Conservation (phyloP, 176 grass and related monocot genomes). For the Triticum aestivum region DNA sequence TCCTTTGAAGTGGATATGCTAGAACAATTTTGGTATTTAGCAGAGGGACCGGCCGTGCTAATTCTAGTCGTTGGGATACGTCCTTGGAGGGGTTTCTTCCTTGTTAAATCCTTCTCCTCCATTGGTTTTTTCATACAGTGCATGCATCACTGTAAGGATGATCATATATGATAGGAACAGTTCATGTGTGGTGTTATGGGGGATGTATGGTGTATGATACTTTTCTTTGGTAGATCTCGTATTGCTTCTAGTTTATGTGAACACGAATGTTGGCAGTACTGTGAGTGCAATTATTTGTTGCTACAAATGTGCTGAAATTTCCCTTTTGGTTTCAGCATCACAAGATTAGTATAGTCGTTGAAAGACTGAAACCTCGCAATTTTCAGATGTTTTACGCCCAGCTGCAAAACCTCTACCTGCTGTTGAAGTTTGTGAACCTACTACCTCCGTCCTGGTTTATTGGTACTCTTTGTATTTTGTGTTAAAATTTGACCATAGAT, state of each 20-base stretch:
- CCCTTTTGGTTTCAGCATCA: background rate
- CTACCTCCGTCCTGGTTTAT: too few species aligned
- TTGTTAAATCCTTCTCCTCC: slow-evolving; percentile 6
- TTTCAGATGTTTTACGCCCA: background rate
- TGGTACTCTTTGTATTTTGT: too few species aligned
- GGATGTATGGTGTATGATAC: slow-evolving; percentile 33
- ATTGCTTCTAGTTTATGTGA: background rate
- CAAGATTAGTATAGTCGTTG: background rate
- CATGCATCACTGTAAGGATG: slow-evolving; percentile 24
- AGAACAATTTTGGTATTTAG: slow-evolving; percentile 45
- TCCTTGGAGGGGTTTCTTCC: slow-evolving; percentile 24
- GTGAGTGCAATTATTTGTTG: slow-evolving; percentile 10
- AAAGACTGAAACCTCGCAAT: background rate
- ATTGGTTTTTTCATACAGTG: background rate
- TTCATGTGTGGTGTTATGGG: background rate
- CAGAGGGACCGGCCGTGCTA: slow-evolving; percentile 10
- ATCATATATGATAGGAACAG: slow-evolving; percentile 32
- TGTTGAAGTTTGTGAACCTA: too few species aligned
- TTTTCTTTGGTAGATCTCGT: slow-evolving; percentile 3
- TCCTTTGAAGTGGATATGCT: background rate
- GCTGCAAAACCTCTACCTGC: background rate
- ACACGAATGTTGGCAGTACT: background rate
- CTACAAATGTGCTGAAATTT: background rate
- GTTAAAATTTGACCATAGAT: too few species aligned
- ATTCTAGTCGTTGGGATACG: slow-evolving; percentile 30